phyloP scores from a whole-genome alignment of 208 protist genomes.

The Leishmania guyanensis region DNA sequence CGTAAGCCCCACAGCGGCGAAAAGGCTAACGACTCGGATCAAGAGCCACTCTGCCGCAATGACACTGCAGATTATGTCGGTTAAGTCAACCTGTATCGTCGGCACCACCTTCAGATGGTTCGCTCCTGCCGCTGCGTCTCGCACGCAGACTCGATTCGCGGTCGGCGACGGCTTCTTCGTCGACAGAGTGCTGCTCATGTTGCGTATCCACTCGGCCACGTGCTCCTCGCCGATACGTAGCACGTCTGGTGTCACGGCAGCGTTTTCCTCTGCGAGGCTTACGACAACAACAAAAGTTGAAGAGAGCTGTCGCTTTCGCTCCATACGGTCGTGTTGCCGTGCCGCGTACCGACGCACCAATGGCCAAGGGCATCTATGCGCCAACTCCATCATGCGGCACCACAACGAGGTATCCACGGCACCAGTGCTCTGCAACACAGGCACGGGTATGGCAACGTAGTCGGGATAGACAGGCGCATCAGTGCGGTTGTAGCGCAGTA shows the following conservation, averaged over 20 bases:
- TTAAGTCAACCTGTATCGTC: conserved; percentile 18
- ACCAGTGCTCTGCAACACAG: neutral
- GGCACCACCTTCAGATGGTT: neutral
- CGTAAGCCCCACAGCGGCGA: conserved; percentile 12
- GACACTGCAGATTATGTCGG: conserved; percentile 17
- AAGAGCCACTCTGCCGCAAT: conserved; percentile 32
- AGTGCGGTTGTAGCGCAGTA: conserved; percentile 46
- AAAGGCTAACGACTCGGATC: conserved; percentile 12
- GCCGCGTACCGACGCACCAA: neutral
- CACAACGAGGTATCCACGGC: neutral
- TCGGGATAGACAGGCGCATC: conserved; percentile 44
- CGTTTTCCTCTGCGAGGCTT: neutral
- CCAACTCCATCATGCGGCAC: neutral
- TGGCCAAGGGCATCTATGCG: neutral
- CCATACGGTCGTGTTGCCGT: neutral
- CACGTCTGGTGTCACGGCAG: neutral
- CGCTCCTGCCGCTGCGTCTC: neutral
- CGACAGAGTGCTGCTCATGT: neutral
- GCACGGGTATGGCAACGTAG: neutral
- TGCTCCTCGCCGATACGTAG: conserved; percentile 1
- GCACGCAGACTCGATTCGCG: conserved; percentile 4
- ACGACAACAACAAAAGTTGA: conserved; percentile 22
- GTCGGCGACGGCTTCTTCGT: conserved; percentile 8
- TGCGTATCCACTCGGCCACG: conserved; percentile 4
- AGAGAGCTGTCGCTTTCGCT: conserved; percentile 13